These are phyloP conservation scores for Brettanomyces naardenensis DNA, from an alignment of 805 yeast species.

Conservation along the genomic window DNA sequence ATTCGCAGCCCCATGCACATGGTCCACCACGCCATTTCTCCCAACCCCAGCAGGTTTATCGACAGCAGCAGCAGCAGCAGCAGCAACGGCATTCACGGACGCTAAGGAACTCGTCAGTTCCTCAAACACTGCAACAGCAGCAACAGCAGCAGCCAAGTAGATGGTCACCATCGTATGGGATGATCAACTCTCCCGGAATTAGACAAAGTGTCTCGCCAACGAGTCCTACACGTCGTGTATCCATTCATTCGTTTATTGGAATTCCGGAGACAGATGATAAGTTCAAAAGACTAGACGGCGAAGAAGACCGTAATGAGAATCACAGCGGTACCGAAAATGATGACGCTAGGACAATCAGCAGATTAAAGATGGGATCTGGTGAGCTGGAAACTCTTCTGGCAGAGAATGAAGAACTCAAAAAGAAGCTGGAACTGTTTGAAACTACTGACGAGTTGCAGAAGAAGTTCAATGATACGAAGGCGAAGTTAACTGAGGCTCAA, in stretches of 20 bases:
- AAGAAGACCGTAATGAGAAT: neutral
- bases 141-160: slow-evolving; percentile 4
- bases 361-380: neutral
- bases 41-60: neutral
- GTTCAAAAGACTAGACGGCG: no score
- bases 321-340: neutral
- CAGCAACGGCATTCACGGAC: neutral
- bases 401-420: neutral
- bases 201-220: neutral
- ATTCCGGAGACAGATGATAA: slow-evolving; percentile 1
- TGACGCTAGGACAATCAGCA: neutral
- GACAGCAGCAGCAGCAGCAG: slow-evolving; percentile 3
- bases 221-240: neutral
- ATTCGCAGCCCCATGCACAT: neutral
- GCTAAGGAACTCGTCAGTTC: neutral
- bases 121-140: neutral
- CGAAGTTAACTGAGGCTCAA: neutral
- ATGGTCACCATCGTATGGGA: slow-evolving; percentile 1
- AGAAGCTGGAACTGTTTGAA: neutral
- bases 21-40: neutral
- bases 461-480: neutral
- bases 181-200: neutral
- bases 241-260: slow-evolving; percentile 1
- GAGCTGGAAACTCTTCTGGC: neutral
- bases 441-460: neutral